Evolutionary conservation across 1,139 yeast genomes (phyloP).

Genomic region (Magnusiomyces suaveolens): DNA sequence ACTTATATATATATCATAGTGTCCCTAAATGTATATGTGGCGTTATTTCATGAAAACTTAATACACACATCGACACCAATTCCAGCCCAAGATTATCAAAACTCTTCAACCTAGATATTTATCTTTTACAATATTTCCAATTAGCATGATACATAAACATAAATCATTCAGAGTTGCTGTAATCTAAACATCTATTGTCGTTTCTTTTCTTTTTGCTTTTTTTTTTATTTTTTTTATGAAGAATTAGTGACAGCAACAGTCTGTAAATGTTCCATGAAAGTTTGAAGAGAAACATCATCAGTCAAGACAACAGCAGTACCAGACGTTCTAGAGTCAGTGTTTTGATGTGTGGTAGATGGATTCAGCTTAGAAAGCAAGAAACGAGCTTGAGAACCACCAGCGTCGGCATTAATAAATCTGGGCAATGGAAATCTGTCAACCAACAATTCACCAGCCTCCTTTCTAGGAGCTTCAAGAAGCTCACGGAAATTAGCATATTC

Average conservation of each 20-base stretch:
- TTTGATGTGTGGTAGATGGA: slow-evolving; percentile 56
- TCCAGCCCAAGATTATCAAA: too few species aligned
- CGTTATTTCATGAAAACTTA: too few species aligned
- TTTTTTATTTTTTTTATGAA: not conserved
- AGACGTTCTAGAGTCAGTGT: slow-evolving; percentile 28
- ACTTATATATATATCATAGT: not conserved
- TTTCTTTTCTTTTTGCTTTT: not conserved
- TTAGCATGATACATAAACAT: too few species aligned
- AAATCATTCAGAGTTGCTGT: too few species aligned
- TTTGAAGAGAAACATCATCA: slow-evolving; percentile 61
- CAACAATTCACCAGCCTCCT: slow-evolving; percentile 57
- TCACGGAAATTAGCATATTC: slow-evolving; percentile 55
- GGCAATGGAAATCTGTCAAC: slow-evolving; percentile 67
- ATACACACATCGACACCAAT: too few species aligned
- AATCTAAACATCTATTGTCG: not conserved
- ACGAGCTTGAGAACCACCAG: slow-evolving; percentile 72
- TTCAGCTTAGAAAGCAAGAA: slow-evolving; percentile 65
- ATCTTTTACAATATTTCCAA: too few species aligned
- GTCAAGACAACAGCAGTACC: slow-evolving; percentile 43
- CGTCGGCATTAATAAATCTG: slow-evolving; percentile 63
- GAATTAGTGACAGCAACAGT: slow-evolving; percentile 28
- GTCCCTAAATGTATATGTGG: too few species aligned
- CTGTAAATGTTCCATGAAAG: slow-evolving; percentile 47
- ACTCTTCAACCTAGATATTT: too few species aligned
- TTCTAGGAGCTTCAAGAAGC: slow-evolving; percentile 53